Evolutionary conservation across 78 protist genomes (phyloP), one percentile per base, ranked within the genome.

Genomic region (Dictyostelium intermedium): DNA sequence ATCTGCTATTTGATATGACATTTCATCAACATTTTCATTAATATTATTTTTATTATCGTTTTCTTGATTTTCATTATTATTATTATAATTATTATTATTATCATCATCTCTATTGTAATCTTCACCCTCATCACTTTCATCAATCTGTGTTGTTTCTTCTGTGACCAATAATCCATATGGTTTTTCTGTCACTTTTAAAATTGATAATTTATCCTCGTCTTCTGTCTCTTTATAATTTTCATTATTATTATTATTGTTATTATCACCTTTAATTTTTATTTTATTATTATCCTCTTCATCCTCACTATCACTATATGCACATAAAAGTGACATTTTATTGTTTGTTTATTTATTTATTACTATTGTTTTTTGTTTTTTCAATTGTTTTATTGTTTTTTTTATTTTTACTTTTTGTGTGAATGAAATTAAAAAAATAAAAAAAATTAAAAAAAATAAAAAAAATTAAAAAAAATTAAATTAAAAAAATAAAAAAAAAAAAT

Each of bases 151-250:
- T 32, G 82, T 76, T 76, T 87, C 85, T 41, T 76, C 84, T 30
- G 82, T 87, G 5, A 81, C 61, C 0, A 81, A 30, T 60, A 87
- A 35, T 30, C 92, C 92, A 78, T 87, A 87, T 0, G 92, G 92
- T 27, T 87, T 60, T 14, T 87, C 85, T 14, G 41, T 50, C 0
- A 87, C 92, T 41, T 87, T 76, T 20, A 7, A 66, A 60, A 87
- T 87, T 10, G 73, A 20, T n/a, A 87, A 13, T 78, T 78, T 78
- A 77, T 87, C 85, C 25, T 53, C 73, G 6, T 47, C 69, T 53
- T 81, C 85, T 13, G 32, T 74, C 3, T 81, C 32, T 7, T n/a
- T n/a, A n/a, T n/a, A n/a, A n/a, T n/a, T n/a, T n/a, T n/a, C n/a
- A n/a, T n/a, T n/a, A n/a, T n/a, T n/a, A n/a, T n/a, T n/a, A n/a